Base-by-base conservation (phyloP, 768 basidiomycete species). In the Guyanaporus albipodus region DNA sequence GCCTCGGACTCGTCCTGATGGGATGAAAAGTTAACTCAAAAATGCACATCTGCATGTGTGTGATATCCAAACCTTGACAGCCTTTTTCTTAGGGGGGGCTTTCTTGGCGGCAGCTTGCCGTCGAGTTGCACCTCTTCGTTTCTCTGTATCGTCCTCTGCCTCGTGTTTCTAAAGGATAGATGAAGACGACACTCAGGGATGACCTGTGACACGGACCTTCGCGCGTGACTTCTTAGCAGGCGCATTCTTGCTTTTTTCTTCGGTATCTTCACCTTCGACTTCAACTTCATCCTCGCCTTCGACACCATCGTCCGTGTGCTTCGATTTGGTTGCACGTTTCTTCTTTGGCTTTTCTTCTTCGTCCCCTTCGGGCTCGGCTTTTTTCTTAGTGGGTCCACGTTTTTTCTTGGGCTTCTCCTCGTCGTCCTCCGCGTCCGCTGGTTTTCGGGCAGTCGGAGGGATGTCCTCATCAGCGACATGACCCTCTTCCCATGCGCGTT, bases 401-500 rank as follows among this genome's bases (percentile, higher is more conserved):
- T 73, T 72, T 50, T 75, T 76, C 69, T 77, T 79, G 63, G 76
- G 76, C 10, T 80, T 76, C 46, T 78, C 76, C 42, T 74, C 76
- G 9, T 74, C 76, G 0, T 65, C 75, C n/a, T 72, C 72, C 7
- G 69, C 74, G 11, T 60, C 78, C 5, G 64, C 72, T 8, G 77
- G 66, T 55, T 86, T 90, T 51, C 73, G 74, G 4, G 89, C 88
- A 15, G 73, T 75, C 26, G 78, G 81, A 6, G 90, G 90, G 32
- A 94, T 80, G 57, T 95, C 93, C 55, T 84, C 91, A 27, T 85
- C 81, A 6, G 80, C 89, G 39, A 96, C 87, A 27, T 83, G 73
- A 5, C 86, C 92, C 1, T 74, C 78, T 39, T 87, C 78, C 74
- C 79, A 91, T 1, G 94, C 92, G 57, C 75, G 79, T 46, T 63